A percentile compares a stretch with the other conserved stretches of the same genome.
These are phyloP conservation scores for Dianthus caryophyllus DNA, from an alignment of 148 eudicot species.

Conservation along the genomic window DNA sequence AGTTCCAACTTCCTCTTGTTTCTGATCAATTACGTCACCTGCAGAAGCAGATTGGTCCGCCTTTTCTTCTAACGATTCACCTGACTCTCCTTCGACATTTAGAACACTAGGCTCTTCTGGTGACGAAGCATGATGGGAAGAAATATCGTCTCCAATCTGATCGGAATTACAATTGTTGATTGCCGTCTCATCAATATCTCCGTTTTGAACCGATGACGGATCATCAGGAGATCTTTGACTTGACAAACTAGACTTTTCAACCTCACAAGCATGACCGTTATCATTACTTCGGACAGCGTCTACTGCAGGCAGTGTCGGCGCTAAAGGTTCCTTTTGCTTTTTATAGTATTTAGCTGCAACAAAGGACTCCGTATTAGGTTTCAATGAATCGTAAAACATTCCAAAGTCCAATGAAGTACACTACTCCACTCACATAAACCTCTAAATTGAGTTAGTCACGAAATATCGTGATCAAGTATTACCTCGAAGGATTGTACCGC, in stretches of 20 bases:
- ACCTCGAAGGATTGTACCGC: constrained; percentile 72
- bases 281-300: constrained; percentile 24
- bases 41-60: neutral
- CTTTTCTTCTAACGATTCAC: neutral
- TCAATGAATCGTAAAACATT: neutral
- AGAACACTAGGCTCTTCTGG: constrained; percentile 8
- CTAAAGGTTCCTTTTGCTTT: constrained; percentile 16
- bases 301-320: constrained; percentile 19
- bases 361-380: neutral
- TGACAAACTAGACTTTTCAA: constrained; percentile 32
- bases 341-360: constrained; percentile 55
- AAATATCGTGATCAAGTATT: constrained; percentile 4
- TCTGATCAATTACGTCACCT: no score
- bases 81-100: neutral
- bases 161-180: constrained; percentile 20
- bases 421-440: neutral
- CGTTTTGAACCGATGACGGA: constrained; percentile 17
- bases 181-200: constrained; percentile 23
- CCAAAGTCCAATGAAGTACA: neutral
- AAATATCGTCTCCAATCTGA: constrained; percentile 20
- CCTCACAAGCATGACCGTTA: constrained; percentile 28
- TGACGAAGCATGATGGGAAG: constrained; percentile 1
- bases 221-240: constrained; percentile 31
- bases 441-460: neutral
- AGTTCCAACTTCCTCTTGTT: no score